phyloP scores from a whole-genome alignment of 2,329 filamentous ascomycete species.

The Sporothrix euskadiensis region DNA sequence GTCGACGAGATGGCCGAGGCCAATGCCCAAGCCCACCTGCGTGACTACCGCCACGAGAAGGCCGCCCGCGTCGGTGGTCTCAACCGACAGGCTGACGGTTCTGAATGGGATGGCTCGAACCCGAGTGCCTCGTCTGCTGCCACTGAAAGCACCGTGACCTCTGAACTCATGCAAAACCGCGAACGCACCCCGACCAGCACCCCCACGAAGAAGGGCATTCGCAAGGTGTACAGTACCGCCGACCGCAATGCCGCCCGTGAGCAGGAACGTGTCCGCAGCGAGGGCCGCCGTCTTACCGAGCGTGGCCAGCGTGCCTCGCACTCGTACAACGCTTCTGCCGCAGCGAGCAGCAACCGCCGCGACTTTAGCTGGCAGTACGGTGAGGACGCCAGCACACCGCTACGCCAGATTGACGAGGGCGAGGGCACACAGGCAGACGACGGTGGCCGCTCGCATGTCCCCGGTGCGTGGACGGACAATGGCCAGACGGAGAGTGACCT shows the following conservation, averaged over 20 bases:
- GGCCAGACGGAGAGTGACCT: slow-evolving; percentile 46
- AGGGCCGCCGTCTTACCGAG: slow-evolving; percentile 57
- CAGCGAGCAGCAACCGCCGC: slow-evolving; percentile 39
- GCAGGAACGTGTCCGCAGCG: slow-evolving; percentile 56
- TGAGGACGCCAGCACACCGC: slow-evolving; percentile 36
- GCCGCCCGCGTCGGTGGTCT: slow-evolving; percentile 84
- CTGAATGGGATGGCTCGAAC: slow-evolving; percentile 73
- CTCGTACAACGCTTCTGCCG: slow-evolving; percentile 24
- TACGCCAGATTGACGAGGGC: slow-evolving; percentile 39
- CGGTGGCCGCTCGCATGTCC: slow-evolving; percentile 38
- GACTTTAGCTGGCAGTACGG: slow-evolving; percentile 58
- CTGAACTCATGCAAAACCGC: slow-evolving; percentile 61
- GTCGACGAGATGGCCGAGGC: slow-evolving; percentile 65
- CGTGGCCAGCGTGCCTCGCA: slow-evolving; percentile 47
- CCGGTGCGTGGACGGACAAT: slow-evolving; percentile 39
- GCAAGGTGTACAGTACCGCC: slow-evolving; percentile 63
- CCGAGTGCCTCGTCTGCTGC: slow-evolving; percentile 58
- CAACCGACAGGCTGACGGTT: slow-evolving; percentile 78
- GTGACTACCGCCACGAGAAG: slow-evolving; percentile 82
- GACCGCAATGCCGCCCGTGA: slow-evolving; percentile 56
- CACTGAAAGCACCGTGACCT: slow-evolving; percentile 51
- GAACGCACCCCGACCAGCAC: slow-evolving; percentile 59
- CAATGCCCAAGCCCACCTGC: slow-evolving; percentile 67
- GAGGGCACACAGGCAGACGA: slow-evolving; percentile 38
- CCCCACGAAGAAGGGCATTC: slow-evolving; percentile 54